phyloP scores from a whole-genome alignment of 371 early-diverging fungal species.

The Mucor saturninus region DNA sequence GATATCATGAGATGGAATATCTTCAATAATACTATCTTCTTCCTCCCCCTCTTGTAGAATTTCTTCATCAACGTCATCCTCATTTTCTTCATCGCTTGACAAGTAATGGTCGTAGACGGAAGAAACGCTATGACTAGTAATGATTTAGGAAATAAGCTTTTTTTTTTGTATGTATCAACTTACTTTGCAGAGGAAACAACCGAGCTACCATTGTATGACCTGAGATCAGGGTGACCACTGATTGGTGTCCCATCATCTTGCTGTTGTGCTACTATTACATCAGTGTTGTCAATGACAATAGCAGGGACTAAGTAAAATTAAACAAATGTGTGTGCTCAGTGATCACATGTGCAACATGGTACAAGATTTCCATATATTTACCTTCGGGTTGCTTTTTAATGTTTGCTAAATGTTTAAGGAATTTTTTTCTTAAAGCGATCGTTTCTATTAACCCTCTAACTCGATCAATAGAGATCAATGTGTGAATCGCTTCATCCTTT shows the following conservation, averaged over 20 bases:
- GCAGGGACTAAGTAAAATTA: constrained; percentile 30
- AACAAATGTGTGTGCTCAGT: not conserved
- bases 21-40: constrained; percentile 13
- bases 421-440: constrained; percentile 49
- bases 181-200: constrained; percentile 3
- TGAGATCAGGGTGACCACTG: not conserved
- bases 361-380: constrained; percentile 3
- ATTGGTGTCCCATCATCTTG: not conserved
- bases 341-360: not conserved
- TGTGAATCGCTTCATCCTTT: constrained; percentile 50
- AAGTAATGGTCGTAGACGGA: constrained; percentile 19
- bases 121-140: constrained; percentile 5
- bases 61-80: constrained; percentile 8
- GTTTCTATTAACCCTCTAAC: constrained; percentile 55
- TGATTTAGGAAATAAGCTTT: not conserved
- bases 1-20: constrained; percentile 23
- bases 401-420: constrained; percentile 39
- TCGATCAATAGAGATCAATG: constrained; percentile 50
- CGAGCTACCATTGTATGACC: constrained; percentile 11
- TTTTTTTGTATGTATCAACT: not conserved
- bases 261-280: constrained; percentile 8
- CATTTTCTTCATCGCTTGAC: constrained; percentile 23
- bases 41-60: constrained; percentile 7
- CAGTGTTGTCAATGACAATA: constrained; percentile 33
- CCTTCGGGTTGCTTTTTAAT: constrained; percentile 24